Evolutionary conservation across 371 early-diverging fungal species (phyloP).

Genomic region (Phascolomyces articulosus): DNA sequence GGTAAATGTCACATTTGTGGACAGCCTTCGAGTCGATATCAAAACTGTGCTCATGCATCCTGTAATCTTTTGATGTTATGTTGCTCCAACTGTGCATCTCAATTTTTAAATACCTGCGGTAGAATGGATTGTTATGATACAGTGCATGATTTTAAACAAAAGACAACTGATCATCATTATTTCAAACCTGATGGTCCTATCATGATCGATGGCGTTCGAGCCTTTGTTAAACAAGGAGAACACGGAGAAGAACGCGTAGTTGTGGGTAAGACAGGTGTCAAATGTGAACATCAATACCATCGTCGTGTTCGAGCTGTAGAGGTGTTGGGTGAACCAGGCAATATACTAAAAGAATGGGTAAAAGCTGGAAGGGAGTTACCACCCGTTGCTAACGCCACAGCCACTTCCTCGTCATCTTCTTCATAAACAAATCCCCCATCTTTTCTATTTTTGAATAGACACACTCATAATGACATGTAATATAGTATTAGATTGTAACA

Average conservation of each 20-base stretch:
- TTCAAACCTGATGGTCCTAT: constrained; percentile 42
- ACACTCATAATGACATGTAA: background rate
- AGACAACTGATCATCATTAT: constrained; percentile 11
- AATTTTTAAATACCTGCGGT: constrained; percentile 68
- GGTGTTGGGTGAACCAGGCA: constrained; percentile 52
- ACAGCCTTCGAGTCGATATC: constrained; percentile 63
- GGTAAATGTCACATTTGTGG: constrained; percentile 77
- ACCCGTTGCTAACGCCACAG: background rate
- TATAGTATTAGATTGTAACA: background rate
- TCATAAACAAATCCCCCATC: too few relatives aligned
- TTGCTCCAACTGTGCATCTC: constrained; percentile 63
- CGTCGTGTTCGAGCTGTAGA: constrained; percentile 40
- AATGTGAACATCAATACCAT: constrained; percentile 45
- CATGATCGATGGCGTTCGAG: constrained; percentile 42
- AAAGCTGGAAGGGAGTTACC: constrained; percentile 43
- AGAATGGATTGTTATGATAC: constrained; percentile 62
- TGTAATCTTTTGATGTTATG: constrained; percentile 80
- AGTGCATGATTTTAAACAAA: constrained; percentile 36
- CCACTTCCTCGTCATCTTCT: too few relatives aligned
- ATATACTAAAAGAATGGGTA: constrained; percentile 47
- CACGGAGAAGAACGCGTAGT: constrained; percentile 29
- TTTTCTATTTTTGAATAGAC: background rate
- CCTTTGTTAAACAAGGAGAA: constrained; percentile 39
- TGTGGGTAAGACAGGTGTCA: constrained; percentile 40
- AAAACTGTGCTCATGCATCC: constrained; percentile 74